Percentiles rank a stretch among this genome's conserved stretches.
phyloP scores from a whole-genome alignment of 116 monocot species.

The Phalaenopsis hybrid region DNA sequence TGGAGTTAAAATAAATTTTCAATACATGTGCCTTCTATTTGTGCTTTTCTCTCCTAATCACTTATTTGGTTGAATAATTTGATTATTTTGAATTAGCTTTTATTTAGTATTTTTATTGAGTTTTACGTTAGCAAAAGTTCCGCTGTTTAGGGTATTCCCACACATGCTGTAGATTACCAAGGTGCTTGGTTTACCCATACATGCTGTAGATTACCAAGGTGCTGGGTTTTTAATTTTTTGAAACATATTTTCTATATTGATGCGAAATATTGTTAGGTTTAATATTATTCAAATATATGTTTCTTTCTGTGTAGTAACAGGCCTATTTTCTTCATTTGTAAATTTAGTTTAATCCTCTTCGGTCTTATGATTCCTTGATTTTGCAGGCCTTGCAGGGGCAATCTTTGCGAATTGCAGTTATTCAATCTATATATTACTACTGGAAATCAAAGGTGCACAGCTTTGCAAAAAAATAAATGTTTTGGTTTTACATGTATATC shows the following conservation, averaged over 20 bases:
- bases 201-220: too few relatives aligned
- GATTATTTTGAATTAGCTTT: neutral
- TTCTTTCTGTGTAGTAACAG: neutral
- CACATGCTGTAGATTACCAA: neutral
- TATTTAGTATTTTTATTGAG: neutral
- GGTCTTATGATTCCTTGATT: constrained; percentile 8
- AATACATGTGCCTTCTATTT: neutral
- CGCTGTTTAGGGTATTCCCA: too few relatives aligned
- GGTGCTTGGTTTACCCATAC: neutral
- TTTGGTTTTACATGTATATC: too few relatives aligned
- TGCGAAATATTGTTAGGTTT: neutral
- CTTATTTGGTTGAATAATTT: neutral
- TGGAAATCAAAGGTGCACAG: too few relatives aligned
- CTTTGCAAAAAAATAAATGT: too few relatives aligned
- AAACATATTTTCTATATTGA: neutral
- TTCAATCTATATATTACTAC: too few relatives aligned
- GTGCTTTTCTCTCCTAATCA: neutral
- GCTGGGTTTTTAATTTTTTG: neutral
- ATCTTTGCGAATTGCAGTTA: too few relatives aligned
- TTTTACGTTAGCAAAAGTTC: too few relatives aligned
- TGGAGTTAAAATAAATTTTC: neutral
- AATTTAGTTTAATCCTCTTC: neutral
- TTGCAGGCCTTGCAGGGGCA: constrained; percentile 56
- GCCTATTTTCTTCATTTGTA: neutral
- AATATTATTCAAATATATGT: neutral